These are phyloP conservation scores for Melocanna baccifera DNA, from an alignment of 176 grass and related monocot genomes.

Conservation along the genomic window DNA sequence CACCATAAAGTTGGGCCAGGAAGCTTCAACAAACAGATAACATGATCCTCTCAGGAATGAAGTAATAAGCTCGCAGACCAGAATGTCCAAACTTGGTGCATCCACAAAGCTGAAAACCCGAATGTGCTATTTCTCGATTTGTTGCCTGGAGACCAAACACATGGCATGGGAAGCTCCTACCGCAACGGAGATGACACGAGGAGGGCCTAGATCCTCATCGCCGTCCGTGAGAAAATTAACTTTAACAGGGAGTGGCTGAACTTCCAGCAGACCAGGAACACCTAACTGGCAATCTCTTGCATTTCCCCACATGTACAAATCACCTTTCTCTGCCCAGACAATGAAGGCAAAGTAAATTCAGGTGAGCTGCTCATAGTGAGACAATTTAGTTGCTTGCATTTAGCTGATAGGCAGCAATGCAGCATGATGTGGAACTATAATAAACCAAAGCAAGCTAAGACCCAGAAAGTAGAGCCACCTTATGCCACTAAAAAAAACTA, in stretches of 20 bases:
- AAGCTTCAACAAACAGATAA: no score
- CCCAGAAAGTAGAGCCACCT: neutral
- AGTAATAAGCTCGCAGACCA: neutral
- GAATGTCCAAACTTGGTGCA: neutral
- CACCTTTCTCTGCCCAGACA: constrained; percentile 56
- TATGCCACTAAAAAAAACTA: neutral
- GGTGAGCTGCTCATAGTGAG: neutral
- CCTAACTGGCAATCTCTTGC: constrained; percentile 94
- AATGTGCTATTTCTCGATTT: neutral
- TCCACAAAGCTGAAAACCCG: constrained; percentile 12
- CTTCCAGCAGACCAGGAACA: constrained; percentile 59
- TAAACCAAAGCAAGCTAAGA: neutral
- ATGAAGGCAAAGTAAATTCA: constrained; percentile 21
- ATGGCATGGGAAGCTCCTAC: constrained; percentile 88
- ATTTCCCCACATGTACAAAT: constrained; percentile 97
- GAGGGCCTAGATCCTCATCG: constrained; percentile 40
- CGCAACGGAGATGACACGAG: constrained; percentile 66
- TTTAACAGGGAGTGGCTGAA: constrained; percentile 68
- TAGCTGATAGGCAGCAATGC: neutral
- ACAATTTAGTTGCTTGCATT: neutral
- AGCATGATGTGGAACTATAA: neutral
- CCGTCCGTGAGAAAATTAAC: constrained; percentile 83
- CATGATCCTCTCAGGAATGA: neutral
- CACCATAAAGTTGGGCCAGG: no score
- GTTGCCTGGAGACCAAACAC: constrained; percentile 72